Evolutionary conservation across 192 early-diverging fungal species (phyloP), one percentile per base, ranked within the genome.

Genomic region (Coemansia aciculifera): DNA sequence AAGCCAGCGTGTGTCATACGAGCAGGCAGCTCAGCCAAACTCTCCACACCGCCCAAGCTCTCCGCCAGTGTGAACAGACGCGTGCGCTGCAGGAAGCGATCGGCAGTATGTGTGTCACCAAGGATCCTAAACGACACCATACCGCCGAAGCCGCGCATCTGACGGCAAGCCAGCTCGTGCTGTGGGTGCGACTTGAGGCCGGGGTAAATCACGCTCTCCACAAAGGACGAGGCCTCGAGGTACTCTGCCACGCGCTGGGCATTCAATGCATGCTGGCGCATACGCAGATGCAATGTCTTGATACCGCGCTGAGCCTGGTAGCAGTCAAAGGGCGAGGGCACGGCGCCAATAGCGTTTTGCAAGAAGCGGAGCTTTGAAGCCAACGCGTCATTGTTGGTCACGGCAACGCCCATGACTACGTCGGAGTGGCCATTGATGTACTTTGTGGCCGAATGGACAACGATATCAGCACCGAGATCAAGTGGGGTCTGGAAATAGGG

Each of bases 401-500:
- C 87, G 21, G 93, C 94, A 34, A 96, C 87, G 74, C 97, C 97
- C 94, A 98, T 96, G 17, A 99, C 92, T 27, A 97, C 95, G 82
- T 99, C 97, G 23, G 95, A 97, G 81, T 99, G 96, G 49, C 97
- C 96, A 84, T 98, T 98, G 76, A 99, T 91, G 83, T 98, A 99
- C 82, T 98, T 98, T 63, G 96, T 99, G 23, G 95, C 95, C 19
- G 95, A 97, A 84, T 99, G 95, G 10, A 98, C 92, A 17, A 97
- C 95, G 68, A 99, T 88, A 75, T 99, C 97, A n/a, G 95, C 97
- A 51, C 95, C 97, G 56, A 98, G 85, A 13, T 81, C 69, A 17
- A 99, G 87, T 8, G 97, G 97, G 63, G 89, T 92, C 78, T 94
- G 93, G 87, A 93, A 93, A 83, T 91, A 93, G 63, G 93, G 92